Evolutionary conservation across 2,329 filamentous ascomycete species (phyloP), one percentile per base, ranked within the genome.

Genomic region (Biscogniauxia marginata): DNA sequence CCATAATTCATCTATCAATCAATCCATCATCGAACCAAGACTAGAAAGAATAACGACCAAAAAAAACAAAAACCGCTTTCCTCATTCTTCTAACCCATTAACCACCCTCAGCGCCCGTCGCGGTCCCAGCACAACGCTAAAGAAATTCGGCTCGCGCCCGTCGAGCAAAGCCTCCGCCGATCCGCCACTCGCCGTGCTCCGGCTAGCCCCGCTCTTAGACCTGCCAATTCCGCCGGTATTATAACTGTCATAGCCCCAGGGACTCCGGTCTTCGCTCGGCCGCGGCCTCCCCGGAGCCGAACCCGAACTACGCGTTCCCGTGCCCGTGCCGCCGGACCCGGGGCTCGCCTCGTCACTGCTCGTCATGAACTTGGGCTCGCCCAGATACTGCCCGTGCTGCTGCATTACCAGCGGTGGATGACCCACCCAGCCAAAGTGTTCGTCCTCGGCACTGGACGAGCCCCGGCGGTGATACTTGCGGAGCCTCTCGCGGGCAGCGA

Each of bases 101-200:
- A 90, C 85, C 34, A 90, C 86, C 66, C 86, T 77, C 74, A 90
- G 73, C 65, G 86, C 89, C 66, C 87, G 76, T 65, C 86, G 77
- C 20, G 87, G 87, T 58, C 86, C 87, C 71, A 90, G 71, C 65
- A 90, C 73, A 23, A 89, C 85, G 50, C 81, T 88, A 70, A 89
- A 85, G 73, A 90, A 91, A 56, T 81, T 88, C 57, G 88, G 88
- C 69, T 90, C 86, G 58, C 84, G 79, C 8, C 74, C 74, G 20
- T 77, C 73, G 22, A 76, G 59, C 59, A 76, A 59, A 6, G 67
- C 66, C 52, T 75, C 73, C 1, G 67, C 73, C 24, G 72, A 73
- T 19, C 66, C 64, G 50, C 70, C 71, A 51, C 71, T 70, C 44
- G 67, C 71, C 20, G 70, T 74, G 50, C 71, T 75, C 20, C 67